Conservation (phyloP, 352 stramenopile species). For the Phytophthora vignae region DNA sequence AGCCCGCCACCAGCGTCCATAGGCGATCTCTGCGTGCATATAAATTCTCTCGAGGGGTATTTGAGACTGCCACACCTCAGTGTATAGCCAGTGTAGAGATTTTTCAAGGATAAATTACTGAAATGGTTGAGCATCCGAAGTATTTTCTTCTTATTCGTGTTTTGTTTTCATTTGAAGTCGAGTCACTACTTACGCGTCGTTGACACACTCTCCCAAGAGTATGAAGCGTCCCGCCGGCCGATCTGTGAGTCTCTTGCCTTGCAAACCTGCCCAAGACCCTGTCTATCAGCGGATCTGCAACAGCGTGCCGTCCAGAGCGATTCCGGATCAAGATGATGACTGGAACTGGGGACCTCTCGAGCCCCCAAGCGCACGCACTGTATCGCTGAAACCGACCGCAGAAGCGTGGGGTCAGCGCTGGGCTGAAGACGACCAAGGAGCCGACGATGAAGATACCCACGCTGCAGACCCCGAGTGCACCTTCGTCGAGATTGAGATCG, state of each 20-base stretch:
- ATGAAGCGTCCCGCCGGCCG: neutral
- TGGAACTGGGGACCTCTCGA: neutral
- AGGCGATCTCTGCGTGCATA: constrained; percentile 75
- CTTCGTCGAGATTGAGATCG: neutral
- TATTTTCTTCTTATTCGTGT: neutral
- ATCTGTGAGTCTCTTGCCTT: neutral
- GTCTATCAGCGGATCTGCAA: neutral
- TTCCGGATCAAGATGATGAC: neutral
- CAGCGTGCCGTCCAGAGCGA: neutral
- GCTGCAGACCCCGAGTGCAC: neutral
- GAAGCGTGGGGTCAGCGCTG: neutral
- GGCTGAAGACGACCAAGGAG: neutral
- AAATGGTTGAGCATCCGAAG: neutral
- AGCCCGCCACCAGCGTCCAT: constrained; percentile 52
- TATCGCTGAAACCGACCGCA: neutral
- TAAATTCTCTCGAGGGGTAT: constrained; percentile 64
- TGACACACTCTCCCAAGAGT: neutral
- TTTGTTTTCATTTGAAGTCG: neutral
- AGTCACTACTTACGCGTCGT: neutral
- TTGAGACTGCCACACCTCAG: constrained; percentile 64
- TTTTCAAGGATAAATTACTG: too few species aligned
- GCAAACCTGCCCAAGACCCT: neutral
- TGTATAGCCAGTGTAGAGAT: constrained; percentile 30
- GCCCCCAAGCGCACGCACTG: neutral
- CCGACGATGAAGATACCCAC: neutral